Conservation (phyloP, 1,284 basidiomycete species). For the Inonotus obliquus region DNA sequence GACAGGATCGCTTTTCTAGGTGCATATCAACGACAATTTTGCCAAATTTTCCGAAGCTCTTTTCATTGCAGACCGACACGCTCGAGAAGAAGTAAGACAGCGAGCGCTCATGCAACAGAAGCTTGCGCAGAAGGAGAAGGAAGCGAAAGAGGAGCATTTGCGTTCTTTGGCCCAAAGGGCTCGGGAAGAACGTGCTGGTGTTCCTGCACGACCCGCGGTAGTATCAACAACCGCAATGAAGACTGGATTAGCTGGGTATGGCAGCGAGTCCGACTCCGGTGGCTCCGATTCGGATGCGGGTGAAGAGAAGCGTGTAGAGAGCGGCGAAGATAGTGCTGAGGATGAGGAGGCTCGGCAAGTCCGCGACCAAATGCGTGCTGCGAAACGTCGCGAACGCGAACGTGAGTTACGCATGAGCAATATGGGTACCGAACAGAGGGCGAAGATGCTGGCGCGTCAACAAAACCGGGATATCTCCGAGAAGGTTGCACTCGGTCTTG, state of each 20-base stretch:
- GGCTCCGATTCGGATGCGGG: slow-evolving; percentile 39
- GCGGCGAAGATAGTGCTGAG: slow-evolving; percentile 44
- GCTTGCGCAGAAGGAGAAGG: slow-evolving; percentile 96
- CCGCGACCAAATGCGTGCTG: slow-evolving; percentile 86
- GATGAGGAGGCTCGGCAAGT: slow-evolving; percentile 85
- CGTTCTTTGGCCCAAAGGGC: slow-evolving; percentile 92
- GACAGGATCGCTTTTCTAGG: slow-evolving; percentile 39
- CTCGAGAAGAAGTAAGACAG: slow-evolving; percentile 96
- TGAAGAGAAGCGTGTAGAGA: slow-evolving; percentile 38
- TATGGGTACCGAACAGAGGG: slow-evolving; percentile 96
- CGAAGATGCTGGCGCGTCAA: slow-evolving; percentile 91
- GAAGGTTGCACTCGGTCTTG: slow-evolving; percentile 96
- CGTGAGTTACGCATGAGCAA: slow-evolving; percentile 98
- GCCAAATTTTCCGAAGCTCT: slow-evolving; percentile 98
- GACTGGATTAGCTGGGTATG: slow-evolving; percentile 80
- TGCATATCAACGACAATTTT: slow-evolving; percentile 99
- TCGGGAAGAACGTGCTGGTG: slow-evolving; percentile 87
- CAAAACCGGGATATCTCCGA: slow-evolving; percentile 99
- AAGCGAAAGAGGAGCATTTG: slow-evolving; percentile 93
- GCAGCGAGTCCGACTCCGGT: slow-evolving; percentile 62
- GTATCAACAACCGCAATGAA: slow-evolving; percentile 66
- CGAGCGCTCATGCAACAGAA: slow-evolving; percentile 97
- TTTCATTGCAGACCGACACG: slow-evolving; percentile 96
- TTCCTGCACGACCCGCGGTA: slow-evolving; percentile 47
- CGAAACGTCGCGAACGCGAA: slow-evolving; percentile 92